Evolutionary conservation across 345 rosid genomes (phyloP).

Genomic region (Populus tremula): DNA sequence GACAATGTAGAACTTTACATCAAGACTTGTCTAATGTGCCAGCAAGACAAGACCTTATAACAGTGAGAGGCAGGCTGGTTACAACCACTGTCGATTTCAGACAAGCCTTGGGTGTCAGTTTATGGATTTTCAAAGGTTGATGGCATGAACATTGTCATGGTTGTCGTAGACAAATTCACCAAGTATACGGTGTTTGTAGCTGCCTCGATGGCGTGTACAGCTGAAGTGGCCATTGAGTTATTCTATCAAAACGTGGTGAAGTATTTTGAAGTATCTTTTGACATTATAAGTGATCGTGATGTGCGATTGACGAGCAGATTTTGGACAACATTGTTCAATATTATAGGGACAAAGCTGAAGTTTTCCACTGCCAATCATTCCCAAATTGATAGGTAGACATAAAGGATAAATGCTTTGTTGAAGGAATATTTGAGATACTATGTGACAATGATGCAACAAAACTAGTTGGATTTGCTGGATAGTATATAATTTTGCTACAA

Average conservation of each 20-base stretch:
- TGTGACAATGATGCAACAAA: too few species aligned
- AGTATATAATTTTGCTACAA: too few species aligned
- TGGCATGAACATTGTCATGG: neutral
- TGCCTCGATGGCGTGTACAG: neutral
- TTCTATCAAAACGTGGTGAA: too few species aligned
- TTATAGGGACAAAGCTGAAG: neutral
- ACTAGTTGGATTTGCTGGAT: too few species aligned
- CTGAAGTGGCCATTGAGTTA: too few species aligned
- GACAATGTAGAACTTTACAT: accelerated
- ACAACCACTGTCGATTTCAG: accelerated
- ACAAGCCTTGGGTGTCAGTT: neutral
- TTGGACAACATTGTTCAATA: neutral
- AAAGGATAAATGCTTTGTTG: too few species aligned
- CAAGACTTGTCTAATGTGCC: too few species aligned
- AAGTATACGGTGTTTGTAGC: neutral
- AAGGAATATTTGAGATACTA: too few species aligned
- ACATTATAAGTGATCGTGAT: neutral
- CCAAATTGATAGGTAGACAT: too few species aligned
- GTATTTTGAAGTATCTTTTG: neutral
- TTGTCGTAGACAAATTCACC: neutral
- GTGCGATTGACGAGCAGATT: neutral
- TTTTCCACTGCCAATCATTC: neutral
- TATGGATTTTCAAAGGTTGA: neutral
- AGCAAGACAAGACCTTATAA: too few species aligned
- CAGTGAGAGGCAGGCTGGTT: too few species aligned